Base-by-base conservation (phyloP, 2,329 filamentous ascomycete species). In the Gyromitra esculenta region DNA sequence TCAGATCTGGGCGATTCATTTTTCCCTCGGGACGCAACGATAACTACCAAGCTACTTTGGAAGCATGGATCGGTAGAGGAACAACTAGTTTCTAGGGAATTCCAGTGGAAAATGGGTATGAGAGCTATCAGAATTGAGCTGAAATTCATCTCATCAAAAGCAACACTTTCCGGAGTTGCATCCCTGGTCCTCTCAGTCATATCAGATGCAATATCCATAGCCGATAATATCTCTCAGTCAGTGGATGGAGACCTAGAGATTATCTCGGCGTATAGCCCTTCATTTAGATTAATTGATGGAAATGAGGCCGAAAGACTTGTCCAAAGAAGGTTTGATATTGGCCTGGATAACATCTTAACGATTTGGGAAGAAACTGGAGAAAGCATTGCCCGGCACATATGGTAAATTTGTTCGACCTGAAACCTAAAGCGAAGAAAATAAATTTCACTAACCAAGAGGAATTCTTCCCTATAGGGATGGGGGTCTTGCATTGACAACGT, bases 281-380 rank as follows among this genome's bases (percentile, higher is more conserved):
- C 77, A 31, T 80, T 81, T 41, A 37, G 66, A 41, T 70, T 78
- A 11, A 31, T 75, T 0, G 50, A 73, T 8, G 79, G 79, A 1
- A 65, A 82, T 1, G 84, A 85, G 52, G 85, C 86, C 0, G 85
- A 86, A 11, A 87, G 85, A 78, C 83, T 88, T 13, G 86, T 90
- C 0, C 86, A 90, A 80, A 84, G 90, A 77, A 85, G 87, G 13
- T 86, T 91, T 73, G 80, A 81, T 11, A 83, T 87, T 6, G 80
- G 83, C 4, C 81, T 83, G 45, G 82, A 83, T 25, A 80, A 83
- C 5, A 81, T 81, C 4, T 80, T 90, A 8, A 82, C 83, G 43
- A 87, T 92, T 57, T 90, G 88, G 85, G 91, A 92, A 81, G 91
- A 92, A 80, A 91, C 89, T 0, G 90, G 90, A 2, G 90, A 92